A percentile compares a stretch with the other conserved stretches of the same genome.
Conservation (phyloP, 345 rosid genomes). For the Pistacia vera region DNA sequence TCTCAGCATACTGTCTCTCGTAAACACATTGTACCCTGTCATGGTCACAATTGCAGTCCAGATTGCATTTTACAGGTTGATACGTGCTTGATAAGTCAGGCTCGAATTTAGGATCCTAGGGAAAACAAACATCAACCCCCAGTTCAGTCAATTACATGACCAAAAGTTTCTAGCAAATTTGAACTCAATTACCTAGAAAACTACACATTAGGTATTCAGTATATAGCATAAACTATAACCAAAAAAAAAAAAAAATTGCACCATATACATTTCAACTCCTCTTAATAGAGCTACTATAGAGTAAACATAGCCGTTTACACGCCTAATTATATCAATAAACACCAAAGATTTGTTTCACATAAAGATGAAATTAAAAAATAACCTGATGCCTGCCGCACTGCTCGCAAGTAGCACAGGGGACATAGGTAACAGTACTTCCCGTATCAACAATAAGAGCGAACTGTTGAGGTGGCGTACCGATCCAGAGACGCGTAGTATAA, state of each 20-base stretch:
- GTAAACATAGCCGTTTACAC: too few species aligned
- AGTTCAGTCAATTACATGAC: not conserved
- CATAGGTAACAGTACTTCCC: slow-evolving; percentile 90
- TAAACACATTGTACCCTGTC: slow-evolving; percentile 65
- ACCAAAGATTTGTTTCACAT: not conserved
- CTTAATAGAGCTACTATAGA: too few species aligned
- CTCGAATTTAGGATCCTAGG: slow-evolving; percentile 83
- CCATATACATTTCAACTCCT: too few species aligned
- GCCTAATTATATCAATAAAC: not conserved
- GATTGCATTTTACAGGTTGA: slow-evolving; percentile 71
- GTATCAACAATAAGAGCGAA: slow-evolving; percentile 91
- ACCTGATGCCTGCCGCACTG: slow-evolving; percentile 93
- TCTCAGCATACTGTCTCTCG: slow-evolving; percentile 88
- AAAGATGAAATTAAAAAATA: not conserved
- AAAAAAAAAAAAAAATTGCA: too few species aligned
- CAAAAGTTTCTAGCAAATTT: not conserved
- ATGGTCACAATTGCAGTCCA: slow-evolving; percentile 73
- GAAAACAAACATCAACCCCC: slow-evolving; percentile 9
- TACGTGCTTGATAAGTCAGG: slow-evolving; percentile 78
- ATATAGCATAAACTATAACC: too few species aligned
- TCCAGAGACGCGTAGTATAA: slow-evolving; percentile 87
- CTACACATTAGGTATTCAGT: not conserved
- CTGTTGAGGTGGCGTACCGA: slow-evolving; percentile 94
- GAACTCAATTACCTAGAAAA: not conserved
- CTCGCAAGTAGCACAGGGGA: slow-evolving; percentile 79